Evolutionary conservation across 495 filamentous ascomycete genomes (phyloP).

Genomic region (Trichoderma erinaceum): DNA sequence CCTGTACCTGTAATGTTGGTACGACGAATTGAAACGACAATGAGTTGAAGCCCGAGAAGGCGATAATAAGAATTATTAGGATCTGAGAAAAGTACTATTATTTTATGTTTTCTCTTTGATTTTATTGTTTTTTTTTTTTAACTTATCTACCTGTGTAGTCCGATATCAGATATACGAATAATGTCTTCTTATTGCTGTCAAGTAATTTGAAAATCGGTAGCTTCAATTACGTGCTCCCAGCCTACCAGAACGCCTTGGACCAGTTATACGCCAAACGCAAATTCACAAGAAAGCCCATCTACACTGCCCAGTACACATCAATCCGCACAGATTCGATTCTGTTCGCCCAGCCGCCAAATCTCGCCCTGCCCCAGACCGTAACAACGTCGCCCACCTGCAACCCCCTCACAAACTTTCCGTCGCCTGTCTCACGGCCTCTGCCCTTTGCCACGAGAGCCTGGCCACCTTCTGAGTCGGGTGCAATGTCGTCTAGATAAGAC

Average conservation of each 20-base stretch:
- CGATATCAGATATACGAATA: too few species aligned
- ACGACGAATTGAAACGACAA: too few species aligned
- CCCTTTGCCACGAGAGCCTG: slow-evolving; percentile 36
- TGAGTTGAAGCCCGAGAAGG: too few species aligned
- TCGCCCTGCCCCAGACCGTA: slow-evolving; percentile 57
- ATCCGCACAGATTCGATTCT: slow-evolving; percentile 49
- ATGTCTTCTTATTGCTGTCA: too few species aligned
- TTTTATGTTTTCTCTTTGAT: too few species aligned
- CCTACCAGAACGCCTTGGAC: not conserved
- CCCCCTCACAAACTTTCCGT: slow-evolving; percentile 50
- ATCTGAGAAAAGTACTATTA: too few species aligned
- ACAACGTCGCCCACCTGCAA: slow-evolving; percentile 59
- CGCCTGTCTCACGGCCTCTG: slow-evolving; percentile 48
- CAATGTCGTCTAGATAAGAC: slow-evolving; percentile 46
- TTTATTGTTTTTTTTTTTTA: too few species aligned
- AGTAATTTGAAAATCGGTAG: too few species aligned
- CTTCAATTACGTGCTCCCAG: too few species aligned
- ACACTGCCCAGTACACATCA: slow-evolving; percentile 60
- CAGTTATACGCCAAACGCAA: not conserved
- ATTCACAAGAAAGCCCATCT: not conserved
- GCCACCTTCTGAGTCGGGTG: slow-evolving; percentile 39
- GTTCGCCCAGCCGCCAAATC: slow-evolving; percentile 60
- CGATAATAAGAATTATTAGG: too few species aligned
- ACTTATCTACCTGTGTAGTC: too few species aligned
- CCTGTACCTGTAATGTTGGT: too few species aligned